phyloP scores from a whole-genome alignment of 2,329 filamentous ascomycete genomes.

The Aphanoascus verrucosus region DNA sequence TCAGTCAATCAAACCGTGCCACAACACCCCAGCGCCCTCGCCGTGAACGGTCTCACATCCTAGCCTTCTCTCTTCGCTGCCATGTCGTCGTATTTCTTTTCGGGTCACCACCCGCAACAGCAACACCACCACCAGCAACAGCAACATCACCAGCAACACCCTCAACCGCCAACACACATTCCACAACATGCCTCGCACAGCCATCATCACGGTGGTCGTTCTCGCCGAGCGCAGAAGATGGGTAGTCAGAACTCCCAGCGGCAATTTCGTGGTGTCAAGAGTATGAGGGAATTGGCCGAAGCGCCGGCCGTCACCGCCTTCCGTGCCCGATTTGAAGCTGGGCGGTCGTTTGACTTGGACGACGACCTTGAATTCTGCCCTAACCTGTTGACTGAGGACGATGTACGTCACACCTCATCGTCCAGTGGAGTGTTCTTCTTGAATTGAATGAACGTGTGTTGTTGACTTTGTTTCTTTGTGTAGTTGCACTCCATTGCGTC shows the following conservation, averaged over 20 bases:
- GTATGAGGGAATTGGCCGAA: conserved; percentile 77
- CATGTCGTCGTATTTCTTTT: conserved; percentile 41
- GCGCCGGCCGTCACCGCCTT: conserved; percentile 65
- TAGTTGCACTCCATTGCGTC: conserved; percentile 88
- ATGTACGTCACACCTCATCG: conserved; percentile 48
- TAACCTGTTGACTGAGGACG: conserved; percentile 78
- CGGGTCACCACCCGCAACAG: conserved; percentile 34
- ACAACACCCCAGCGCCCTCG: neutral
- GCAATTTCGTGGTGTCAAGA: conserved; percentile 74
- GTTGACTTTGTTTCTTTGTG: conserved; percentile 30
- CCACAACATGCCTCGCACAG: conserved; percentile 50
- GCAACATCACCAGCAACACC: conserved; percentile 43
- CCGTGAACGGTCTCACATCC: neutral
- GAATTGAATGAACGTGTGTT: conserved; percentile 23
- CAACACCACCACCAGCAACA: conserved; percentile 42
- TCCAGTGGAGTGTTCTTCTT: too few relatives aligned
- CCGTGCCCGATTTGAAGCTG: conserved; percentile 79
- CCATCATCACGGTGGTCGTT: conserved; percentile 76
- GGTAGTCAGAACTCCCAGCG: conserved; percentile 74
- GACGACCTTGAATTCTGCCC: conserved; percentile 96
- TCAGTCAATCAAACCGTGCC: neutral
- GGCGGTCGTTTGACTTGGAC: conserved; percentile 86
- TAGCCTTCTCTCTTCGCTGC: conserved; percentile 11
- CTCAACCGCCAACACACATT: conserved; percentile 44
- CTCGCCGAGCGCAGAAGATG: conserved; percentile 70